Evolutionary conservation across 371 early-diverging fungal genomes (phyloP).

Genomic region (Haplosporangium sp.): DNA sequence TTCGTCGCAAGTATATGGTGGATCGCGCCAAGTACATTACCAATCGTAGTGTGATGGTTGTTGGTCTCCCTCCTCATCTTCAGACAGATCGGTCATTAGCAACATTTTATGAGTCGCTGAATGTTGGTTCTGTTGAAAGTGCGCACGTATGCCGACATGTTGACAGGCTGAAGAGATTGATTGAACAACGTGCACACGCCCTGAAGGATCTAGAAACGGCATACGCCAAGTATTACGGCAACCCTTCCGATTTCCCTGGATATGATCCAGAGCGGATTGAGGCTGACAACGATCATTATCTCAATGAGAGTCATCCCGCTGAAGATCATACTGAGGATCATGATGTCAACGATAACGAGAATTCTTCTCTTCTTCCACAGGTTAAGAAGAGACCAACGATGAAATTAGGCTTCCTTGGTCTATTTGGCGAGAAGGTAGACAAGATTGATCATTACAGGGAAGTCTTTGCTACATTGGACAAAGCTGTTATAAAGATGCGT

Average conservation of each 20-base stretch:
- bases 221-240: constrained; percentile 50
- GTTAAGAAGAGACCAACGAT: constrained; percentile 36
- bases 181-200: constrained; percentile 55
- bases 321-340: constrained; percentile 3
- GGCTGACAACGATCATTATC: constrained; percentile 25
- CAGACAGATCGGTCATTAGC: constrained; percentile 65
- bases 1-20: constrained; percentile 66
- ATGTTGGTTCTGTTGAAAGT: constrained; percentile 69
- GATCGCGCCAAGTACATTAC: constrained; percentile 63
- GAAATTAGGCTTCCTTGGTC: constrained; percentile 54
- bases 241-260: constrained; percentile 43
- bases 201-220: constrained; percentile 54
- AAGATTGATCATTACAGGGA: constrained; percentile 48
- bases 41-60: constrained; percentile 70
- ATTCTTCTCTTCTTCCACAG: constrained; percentile 23
- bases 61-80: constrained; percentile 66
- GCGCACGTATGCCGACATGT: constrained; percentile 72
- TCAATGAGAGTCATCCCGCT: neutral
- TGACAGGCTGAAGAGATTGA: constrained; percentile 44
- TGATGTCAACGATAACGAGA: constrained; percentile 16
- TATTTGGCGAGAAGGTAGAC: constrained; percentile 57
- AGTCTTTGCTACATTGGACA: constrained; percentile 59
- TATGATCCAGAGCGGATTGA: constrained; percentile 53
- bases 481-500: constrained; percentile 55
- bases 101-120: constrained; percentile 69